phyloP scores from a whole-genome alignment of 1,139 yeast genomes.

The Tardiomyces digboiensis region DNA sequence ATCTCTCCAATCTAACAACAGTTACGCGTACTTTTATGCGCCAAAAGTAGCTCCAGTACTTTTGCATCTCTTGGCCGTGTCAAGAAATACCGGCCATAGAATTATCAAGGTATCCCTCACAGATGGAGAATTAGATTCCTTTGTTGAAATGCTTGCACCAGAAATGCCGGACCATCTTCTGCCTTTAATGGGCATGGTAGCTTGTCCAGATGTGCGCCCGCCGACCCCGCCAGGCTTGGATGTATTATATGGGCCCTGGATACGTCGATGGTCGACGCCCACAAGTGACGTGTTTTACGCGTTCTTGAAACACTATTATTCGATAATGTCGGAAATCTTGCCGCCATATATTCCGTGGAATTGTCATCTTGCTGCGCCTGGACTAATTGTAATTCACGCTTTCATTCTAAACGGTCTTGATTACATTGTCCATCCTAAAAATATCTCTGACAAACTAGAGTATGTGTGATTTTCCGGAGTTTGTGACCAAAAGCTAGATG shows the following conservation, averaged over 20 bases:
- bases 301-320: slow-evolving; percentile 59
- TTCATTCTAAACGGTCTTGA: slow-evolving; percentile 25
- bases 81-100: slow-evolving; percentile 30
- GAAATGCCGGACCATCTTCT: slow-evolving; percentile 19
- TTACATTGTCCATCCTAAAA: slow-evolving; percentile 17
- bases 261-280: slow-evolving; percentile 47
- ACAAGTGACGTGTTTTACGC: slow-evolving; percentile 55
- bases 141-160: slow-evolving; percentile 12
- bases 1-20: no score
- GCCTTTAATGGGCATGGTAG: slow-evolving; percentile 14
- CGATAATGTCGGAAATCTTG: slow-evolving; percentile 20
- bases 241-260: slow-evolving; percentile 64
- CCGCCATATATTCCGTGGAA: slow-evolving; percentile 18
- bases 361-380: slow-evolving; percentile 27
- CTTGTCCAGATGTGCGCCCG: slow-evolving; percentile 33
- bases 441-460: neutral
- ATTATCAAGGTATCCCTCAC: slow-evolving; percentile 13
- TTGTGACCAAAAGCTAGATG: neutral
- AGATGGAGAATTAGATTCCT: slow-evolving; percentile 9
- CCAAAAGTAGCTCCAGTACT: slow-evolving; percentile 57
- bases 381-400: slow-evolving; percentile 26
- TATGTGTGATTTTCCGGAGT: no score
- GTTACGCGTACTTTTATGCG: slow-evolving; percentile 44
- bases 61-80: slow-evolving; percentile 48
- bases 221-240: slow-evolving; percentile 45